Conservation (phyloP, 1,284 basidiomycete species). For the Phellopilus nigrolimitatus region DNA sequence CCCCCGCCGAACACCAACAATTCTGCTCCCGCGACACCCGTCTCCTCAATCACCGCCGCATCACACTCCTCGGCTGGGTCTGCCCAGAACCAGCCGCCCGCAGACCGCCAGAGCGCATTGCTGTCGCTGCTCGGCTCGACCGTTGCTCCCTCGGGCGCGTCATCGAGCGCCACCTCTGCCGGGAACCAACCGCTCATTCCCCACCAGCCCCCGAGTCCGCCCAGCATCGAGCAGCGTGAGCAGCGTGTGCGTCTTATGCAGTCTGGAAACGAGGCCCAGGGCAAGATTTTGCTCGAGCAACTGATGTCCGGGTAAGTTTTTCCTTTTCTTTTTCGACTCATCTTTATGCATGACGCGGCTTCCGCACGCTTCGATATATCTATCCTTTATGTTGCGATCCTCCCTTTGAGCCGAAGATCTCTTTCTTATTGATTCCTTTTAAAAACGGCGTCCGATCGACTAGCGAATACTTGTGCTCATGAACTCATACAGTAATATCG, state of each 20-base stretch:
- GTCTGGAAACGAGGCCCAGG: constrained; percentile 54
- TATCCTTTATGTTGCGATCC: too few species aligned
- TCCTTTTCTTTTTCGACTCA: too few species aligned
- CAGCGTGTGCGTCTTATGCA: constrained; percentile 38
- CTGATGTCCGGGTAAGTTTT: constrained; percentile 69
- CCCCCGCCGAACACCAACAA: constrained; percentile 33
- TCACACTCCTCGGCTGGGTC: constrained; percentile 39
- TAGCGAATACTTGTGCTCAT: too few species aligned
- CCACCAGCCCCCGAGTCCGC: constrained; percentile 41
- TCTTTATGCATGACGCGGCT: constrained; percentile 12
- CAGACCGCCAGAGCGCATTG: constrained; percentile 67
- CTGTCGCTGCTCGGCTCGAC: constrained; percentile 55
- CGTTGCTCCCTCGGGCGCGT: constrained; percentile 32
- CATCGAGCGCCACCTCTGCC: constrained; percentile 31
- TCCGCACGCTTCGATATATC: too few species aligned
- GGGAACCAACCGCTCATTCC: constrained; percentile 45
- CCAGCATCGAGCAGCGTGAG: constrained; percentile 55
- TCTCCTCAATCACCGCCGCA: constrained; percentile 47
- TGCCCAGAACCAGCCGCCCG: constrained; percentile 39
- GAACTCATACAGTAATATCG: constrained; percentile 12
- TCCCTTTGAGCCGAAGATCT: too few species aligned
- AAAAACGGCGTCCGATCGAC: too few species aligned
- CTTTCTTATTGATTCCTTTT: too few species aligned
- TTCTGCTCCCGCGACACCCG: constrained; percentile 52
- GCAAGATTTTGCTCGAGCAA: constrained; percentile 71